These are phyloP conservation scores for Fusarium sublunatum DNA, from an alignment of 2,329 filamentous ascomycete genomes.

Conservation along the genomic window DNA sequence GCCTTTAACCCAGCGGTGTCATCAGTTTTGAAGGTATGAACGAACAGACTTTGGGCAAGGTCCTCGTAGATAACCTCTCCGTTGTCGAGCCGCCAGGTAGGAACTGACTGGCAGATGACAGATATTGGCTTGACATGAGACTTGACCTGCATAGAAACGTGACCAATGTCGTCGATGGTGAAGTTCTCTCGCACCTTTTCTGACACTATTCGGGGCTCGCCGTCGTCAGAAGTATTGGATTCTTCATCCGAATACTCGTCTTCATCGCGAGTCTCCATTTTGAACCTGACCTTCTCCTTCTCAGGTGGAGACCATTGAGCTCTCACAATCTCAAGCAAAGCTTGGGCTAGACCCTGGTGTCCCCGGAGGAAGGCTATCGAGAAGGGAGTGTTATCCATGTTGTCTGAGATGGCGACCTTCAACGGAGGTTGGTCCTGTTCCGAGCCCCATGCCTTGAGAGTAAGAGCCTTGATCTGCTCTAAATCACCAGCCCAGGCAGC, in stretches of 20 bases:
- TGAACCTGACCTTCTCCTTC: constrained; percentile 63
- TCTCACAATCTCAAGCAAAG: constrained; percentile 75
- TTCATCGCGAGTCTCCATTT: constrained; percentile 53
- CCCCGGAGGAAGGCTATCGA: constrained; percentile 74
- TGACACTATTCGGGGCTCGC: constrained; percentile 58
- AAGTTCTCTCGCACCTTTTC: constrained; percentile 74
- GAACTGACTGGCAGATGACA: constrained; percentile 59
- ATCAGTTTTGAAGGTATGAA: constrained; percentile 63
- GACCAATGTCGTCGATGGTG: constrained; percentile 80
- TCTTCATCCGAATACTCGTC: constrained; percentile 52
- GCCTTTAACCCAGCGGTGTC: constrained; percentile 65
- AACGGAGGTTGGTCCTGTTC: constrained; percentile 68
- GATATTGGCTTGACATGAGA: constrained; percentile 67
- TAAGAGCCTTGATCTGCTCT: constrained; percentile 72
- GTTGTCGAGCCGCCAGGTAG: constrained; percentile 50
- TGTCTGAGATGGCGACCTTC: constrained; percentile 70
- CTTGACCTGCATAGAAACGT: constrained; percentile 75
- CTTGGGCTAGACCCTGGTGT: constrained; percentile 71
- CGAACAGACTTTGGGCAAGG: constrained; percentile 49
- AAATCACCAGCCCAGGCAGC: constrained; percentile 79
- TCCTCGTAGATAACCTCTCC: constrained; percentile 36
- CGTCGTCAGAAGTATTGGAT: constrained; percentile 47
- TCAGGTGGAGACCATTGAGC: constrained; percentile 73
- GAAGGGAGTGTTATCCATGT: constrained; percentile 67
- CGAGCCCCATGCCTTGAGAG: constrained; percentile 68